Evolutionary conservation across 2,329 filamentous ascomycete genomes (phyloP).

Genomic region (Pochonia chlamydosporia): DNA sequence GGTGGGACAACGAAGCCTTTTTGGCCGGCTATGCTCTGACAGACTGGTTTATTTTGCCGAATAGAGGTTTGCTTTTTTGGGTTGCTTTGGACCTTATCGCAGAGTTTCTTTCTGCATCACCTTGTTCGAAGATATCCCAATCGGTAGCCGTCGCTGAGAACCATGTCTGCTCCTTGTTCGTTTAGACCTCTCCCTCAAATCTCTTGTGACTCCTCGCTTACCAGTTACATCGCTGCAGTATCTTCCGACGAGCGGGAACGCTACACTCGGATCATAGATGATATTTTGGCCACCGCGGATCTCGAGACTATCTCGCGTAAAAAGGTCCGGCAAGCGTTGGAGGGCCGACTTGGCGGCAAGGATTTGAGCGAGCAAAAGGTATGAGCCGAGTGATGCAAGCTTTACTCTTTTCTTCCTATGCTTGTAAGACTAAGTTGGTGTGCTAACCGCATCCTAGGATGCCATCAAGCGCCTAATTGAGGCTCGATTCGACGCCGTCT

Average conservation of each 20-base stretch:
- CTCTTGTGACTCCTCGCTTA: not conserved
- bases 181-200: not conserved
- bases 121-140: not conserved
- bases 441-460: constrained; percentile 37
- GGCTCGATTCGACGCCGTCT: constrained; percentile 66
- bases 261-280: constrained; percentile 56
- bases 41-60: not conserved
- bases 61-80: not conserved
- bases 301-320: constrained; percentile 59
- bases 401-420: too few species aligned
- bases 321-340: constrained; percentile 53
- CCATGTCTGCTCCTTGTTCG: constrained; percentile 20
- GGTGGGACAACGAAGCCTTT: not conserved
- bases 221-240: constrained; percentile 31
- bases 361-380: constrained; percentile 57
- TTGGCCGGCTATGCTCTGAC: constrained; percentile 13
- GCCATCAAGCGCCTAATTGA: constrained; percentile 69
- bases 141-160: constrained; percentile 2
- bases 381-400: not conserved
- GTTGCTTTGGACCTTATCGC: not conserved
- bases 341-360: constrained; percentile 48
- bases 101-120: not conserved
- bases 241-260: constrained; percentile 40
- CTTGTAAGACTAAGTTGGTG: not conserved
- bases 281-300: constrained; percentile 51